Percentiles rank a stretch among this genome's conserved stretches.
These are phyloP conservation scores for Achlya hypogyna DNA, from an alignment of 352 stramenopile genomes.

Conservation along the genomic window DNA sequence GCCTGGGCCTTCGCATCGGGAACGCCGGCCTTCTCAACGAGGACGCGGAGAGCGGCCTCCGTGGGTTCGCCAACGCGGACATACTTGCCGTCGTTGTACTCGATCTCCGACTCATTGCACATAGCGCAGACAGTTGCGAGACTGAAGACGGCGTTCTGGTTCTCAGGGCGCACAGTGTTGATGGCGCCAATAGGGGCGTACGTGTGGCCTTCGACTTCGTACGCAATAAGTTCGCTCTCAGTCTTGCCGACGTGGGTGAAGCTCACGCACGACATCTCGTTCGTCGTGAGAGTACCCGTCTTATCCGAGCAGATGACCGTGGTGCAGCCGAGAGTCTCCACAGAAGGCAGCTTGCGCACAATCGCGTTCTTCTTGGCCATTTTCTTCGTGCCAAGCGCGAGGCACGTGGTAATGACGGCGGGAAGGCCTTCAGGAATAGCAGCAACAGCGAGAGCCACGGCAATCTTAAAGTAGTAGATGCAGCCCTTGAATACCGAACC, in stretches of 20 bases:
- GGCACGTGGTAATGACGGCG: slow-evolving; percentile 96
- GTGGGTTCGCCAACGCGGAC: slow-evolving; percentile 93
- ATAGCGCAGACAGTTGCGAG: slow-evolving; percentile 88
- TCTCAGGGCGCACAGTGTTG: slow-evolving; percentile 23
- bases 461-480: slow-evolving; percentile 99
- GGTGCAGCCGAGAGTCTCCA: slow-evolving; percentile 97
- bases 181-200: slow-evolving; percentile 87
- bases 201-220: slow-evolving; percentile 89
- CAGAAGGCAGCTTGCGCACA: slow-evolving; percentile 95
- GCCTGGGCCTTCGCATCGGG: slow-evolving; percentile 51
- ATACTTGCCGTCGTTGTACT: slow-evolving; percentile 84
- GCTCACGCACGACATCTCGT: slow-evolving; percentile 93
- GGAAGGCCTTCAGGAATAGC: slow-evolving; percentile 98
- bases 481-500: slow-evolving; percentile 90
- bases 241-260: slow-evolving; percentile 57
- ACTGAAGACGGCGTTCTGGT: slow-evolving; percentile 73
- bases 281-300: slow-evolving; percentile 95
- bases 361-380: slow-evolving; percentile 98
- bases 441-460: slow-evolving; percentile 96
- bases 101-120: slow-evolving; percentile 95
- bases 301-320: slow-evolving; percentile 92
- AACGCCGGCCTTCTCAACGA: slow-evolving; percentile 93
- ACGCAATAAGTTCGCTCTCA: slow-evolving; percentile 78
- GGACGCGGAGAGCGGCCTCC: slow-evolving; percentile 93
- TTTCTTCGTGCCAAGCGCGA: slow-evolving; percentile 90